A percentile compares a stretch with the other conserved stretches of the same genome.
Conservation (phyloP, 192 early-diverging fungal species). For the Oehlia diaphana region DNA sequence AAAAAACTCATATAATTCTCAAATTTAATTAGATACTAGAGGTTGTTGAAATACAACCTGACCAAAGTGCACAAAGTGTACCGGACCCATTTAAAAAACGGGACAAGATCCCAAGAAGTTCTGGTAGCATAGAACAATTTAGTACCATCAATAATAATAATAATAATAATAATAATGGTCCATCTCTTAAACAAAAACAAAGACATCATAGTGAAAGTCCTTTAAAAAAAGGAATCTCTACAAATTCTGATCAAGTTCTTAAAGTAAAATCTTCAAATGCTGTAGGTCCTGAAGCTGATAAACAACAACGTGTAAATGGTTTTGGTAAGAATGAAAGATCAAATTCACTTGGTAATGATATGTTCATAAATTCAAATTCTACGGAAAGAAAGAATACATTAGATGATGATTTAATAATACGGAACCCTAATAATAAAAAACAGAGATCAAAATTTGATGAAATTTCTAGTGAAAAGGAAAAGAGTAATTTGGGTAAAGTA, state of each 20-base stretch:
- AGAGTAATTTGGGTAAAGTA: not conserved
- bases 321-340: not conserved
- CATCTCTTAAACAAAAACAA: too few species aligned
- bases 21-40: not conserved
- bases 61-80: not conserved
- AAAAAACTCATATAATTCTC: too few species aligned
- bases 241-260: not conserved
- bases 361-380: too few species aligned
- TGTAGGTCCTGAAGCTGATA: conserved; percentile 4
- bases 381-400: not conserved
- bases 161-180: not conserved
- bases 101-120: conserved; percentile 29
- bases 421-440: not conserved
- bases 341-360: not conserved
- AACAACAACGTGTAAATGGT: not conserved
- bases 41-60: conserved; percentile 2
- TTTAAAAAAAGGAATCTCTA: not conserved
- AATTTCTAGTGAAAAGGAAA: not conserved
- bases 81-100: conserved; percentile 27
- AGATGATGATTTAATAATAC: not conserved
- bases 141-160: not conserved
- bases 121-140: conserved; percentile 1
- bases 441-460: not conserved
- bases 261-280: conserved; percentile 6
- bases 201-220: not conserved